Percentiles rank a stretch among this genome's conserved stretches.
Evolutionary conservation across 163 green algal genomes (phyloP).

Genomic region (Chlamydomonas reinhardtii): DNA sequence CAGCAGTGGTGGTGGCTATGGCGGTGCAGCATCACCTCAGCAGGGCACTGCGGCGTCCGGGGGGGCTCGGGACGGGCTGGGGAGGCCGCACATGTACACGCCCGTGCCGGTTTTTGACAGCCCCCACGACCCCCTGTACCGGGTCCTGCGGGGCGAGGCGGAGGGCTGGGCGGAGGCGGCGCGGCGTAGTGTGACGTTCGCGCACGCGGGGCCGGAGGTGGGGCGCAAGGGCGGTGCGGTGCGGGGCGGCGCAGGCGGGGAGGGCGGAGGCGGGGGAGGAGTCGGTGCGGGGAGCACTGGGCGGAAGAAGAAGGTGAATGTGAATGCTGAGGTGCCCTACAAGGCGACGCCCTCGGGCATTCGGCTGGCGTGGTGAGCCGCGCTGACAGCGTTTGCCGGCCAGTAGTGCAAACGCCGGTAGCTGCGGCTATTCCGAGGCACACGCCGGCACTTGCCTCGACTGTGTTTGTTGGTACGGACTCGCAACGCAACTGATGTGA

Average conservation of each 20-base stretch:
- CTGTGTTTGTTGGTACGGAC: no score
- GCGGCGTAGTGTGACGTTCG: background rate
- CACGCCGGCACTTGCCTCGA: no score
- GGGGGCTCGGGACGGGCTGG: background rate
- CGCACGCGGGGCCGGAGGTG: background rate
- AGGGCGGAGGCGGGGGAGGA: background rate
- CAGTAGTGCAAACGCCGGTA: no score
- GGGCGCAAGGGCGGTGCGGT: background rate
- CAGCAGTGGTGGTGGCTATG: no score
- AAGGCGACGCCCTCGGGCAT: background rate
- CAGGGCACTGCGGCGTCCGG: background rate
- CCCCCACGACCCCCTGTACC: conserved; percentile 30
- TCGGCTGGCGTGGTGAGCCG: background rate
- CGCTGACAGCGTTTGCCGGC: no score
- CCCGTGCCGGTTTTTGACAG: conserved; percentile 35
- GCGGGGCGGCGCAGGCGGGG: background rate
- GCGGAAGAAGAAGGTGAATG: background rate
- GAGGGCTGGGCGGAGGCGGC: background rate
- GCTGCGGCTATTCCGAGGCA: no score
- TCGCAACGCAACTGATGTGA: no score
- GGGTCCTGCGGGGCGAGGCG: background rate
- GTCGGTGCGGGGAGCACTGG: background rate
- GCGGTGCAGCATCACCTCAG: no score
- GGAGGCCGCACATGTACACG: background rate
- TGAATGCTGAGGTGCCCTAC: conserved; percentile 19